Evolutionary conservation across 192 early-diverging fungal genomes (phyloP).

Genomic region (Kappamyces sp.): DNA sequence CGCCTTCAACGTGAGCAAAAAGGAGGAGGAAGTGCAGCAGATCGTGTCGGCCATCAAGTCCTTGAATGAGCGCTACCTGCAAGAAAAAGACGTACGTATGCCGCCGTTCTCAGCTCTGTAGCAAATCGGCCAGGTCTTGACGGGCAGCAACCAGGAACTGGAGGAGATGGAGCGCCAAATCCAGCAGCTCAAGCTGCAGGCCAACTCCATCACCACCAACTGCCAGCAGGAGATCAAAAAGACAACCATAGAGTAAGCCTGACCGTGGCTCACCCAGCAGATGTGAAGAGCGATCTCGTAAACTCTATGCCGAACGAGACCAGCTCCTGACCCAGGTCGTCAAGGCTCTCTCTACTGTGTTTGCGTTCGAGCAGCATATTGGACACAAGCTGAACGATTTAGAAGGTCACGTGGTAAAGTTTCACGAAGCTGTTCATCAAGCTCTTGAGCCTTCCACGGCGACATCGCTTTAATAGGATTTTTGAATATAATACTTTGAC

Average conservation of each 20-base stretch:
- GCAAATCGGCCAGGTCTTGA: slow-evolving; percentile 19
- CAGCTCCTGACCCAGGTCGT: slow-evolving; percentile 25
- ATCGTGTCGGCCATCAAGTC: slow-evolving; percentile 26
- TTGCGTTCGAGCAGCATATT: slow-evolving; percentile 36
- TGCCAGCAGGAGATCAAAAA: slow-evolving; percentile 30
- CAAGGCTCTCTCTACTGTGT: slow-evolving; percentile 25
- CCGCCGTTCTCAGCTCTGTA: background rate
- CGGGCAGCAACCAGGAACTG: slow-evolving; percentile 26
- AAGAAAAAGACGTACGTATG: slow-evolving; percentile 44
- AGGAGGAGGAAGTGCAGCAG: slow-evolving; percentile 35
- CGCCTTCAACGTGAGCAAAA: slow-evolving; percentile 26
- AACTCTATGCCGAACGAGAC: slow-evolving; percentile 19
- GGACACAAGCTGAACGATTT: slow-evolving; percentile 29
- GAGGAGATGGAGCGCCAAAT: slow-evolving; percentile 35
- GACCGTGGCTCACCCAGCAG: slow-evolving; percentile 17
- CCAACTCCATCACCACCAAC: slow-evolving; percentile 14
- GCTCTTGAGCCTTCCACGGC: no score
- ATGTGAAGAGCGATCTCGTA: slow-evolving; percentile 27
- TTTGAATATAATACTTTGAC: no score
- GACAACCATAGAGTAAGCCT: slow-evolving; percentile 23
- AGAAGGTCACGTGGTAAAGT: slow-evolving; percentile 4
- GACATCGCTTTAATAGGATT: no score
- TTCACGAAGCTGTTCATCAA: no score
- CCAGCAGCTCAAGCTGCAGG: slow-evolving; percentile 31
- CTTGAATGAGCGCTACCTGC: slow-evolving; percentile 31